A percentile compares a stretch with the other conserved stretches of the same genome.
phyloP scores from a whole-genome alignment of 78 protist genomes.

The Dictyostelium intermedium region DNA sequence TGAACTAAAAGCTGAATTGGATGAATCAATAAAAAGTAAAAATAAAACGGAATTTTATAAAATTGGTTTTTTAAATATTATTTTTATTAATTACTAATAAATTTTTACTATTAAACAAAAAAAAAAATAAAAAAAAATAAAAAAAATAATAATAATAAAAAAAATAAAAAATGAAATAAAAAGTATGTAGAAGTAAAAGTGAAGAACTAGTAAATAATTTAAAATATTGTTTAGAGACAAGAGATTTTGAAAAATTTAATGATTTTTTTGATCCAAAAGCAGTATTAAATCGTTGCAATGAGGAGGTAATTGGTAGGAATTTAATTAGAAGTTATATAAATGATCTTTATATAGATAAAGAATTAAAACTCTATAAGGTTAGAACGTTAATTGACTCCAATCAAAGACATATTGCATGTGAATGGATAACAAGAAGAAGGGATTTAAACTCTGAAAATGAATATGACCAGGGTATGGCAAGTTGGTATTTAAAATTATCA shows the following conservation, averaged over 20 bases:
- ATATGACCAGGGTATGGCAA: constrained; percentile 4
- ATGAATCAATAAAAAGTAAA: background rate
- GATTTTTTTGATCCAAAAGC: constrained; percentile 45
- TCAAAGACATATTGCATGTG: constrained; percentile 4
- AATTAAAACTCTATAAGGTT: background rate
- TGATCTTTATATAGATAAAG: background rate
- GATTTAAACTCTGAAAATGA: background rate
- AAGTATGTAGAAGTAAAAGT: background rate
- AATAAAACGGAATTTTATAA: too few species aligned
- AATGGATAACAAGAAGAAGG: constrained; percentile 27
- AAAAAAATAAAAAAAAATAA: too few species aligned
- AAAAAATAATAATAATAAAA: too few species aligned
- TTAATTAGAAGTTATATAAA: background rate
- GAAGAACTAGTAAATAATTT: background rate
- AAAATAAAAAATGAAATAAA: too few species aligned
- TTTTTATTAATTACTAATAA: background rate
- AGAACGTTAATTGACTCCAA: constrained; percentile 19
- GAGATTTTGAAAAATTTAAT: constrained; percentile 5
- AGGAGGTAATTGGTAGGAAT: constrained; percentile 53
- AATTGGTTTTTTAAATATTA: too few species aligned
- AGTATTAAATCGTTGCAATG: constrained; percentile 33
- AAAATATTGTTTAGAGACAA: background rate
- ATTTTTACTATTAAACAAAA: too few species aligned
- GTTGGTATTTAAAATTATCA: constrained; percentile 39
- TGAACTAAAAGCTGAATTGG: background rate